These are phyloP conservation scores for Fusarium palustre DNA, from an alignment of 2,329 filamentous ascomycete species.

Conservation along the genomic window DNA sequence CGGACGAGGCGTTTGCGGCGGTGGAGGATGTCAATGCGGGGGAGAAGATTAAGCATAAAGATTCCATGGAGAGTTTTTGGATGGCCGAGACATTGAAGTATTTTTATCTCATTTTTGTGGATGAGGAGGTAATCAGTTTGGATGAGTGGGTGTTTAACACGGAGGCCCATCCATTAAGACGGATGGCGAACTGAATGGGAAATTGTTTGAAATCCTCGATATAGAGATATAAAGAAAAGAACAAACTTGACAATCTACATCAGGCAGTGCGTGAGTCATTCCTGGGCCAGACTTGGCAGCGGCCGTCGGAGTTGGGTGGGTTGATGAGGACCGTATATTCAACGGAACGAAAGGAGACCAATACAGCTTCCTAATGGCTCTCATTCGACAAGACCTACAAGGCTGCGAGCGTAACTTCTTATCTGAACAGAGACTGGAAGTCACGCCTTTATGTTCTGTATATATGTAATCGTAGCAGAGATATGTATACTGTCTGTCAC, in stretches of 20 bases:
- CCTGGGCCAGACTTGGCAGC: background rate
- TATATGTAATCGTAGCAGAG: too few species aligned
- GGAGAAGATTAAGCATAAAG: conserved; percentile 52
- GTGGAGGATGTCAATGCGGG: conserved; percentile 73
- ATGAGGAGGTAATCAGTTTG: conserved; percentile 70
- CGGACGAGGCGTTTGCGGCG: conserved; percentile 71
- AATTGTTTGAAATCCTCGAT: background rate
- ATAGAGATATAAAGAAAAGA: background rate
- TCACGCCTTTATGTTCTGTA: too few species aligned
- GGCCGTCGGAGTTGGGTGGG: too few species aligned
- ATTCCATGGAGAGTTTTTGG: conserved; percentile 80
- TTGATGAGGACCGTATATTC: too few species aligned
- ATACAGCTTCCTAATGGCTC: too few species aligned
- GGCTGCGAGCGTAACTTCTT: too few species aligned
- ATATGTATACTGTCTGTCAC: background rate
- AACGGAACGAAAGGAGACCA: too few species aligned
- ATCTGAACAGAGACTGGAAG: too few species aligned
- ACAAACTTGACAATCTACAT: background rate
- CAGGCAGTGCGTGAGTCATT: background rate
- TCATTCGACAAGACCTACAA: too few species aligned
- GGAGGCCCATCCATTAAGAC: conserved; percentile 61
- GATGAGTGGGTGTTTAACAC: conserved; percentile 76
- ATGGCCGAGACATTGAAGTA: conserved; percentile 81
- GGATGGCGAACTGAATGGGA: conserved; percentile 18
- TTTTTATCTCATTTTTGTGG: conserved; percentile 78